Base-by-base conservation (phyloP, 2,329 filamentous ascomycete species). In the Laburnicola sp. region DNA sequence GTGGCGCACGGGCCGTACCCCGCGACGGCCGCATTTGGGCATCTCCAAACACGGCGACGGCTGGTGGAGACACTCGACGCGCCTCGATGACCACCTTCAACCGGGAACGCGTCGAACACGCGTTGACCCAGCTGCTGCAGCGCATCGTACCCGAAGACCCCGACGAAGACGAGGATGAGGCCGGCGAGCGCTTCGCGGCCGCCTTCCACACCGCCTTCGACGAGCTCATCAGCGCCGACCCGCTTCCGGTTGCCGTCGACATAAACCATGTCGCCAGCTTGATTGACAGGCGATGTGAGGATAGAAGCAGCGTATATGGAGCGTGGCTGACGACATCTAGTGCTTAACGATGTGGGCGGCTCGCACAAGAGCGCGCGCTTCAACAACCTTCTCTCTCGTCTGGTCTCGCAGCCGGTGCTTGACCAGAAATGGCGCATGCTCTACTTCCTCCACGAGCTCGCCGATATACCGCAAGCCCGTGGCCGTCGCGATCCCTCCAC, bases 341-440 rank as follows among this genome's bases (percentile, higher is more conserved):
- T 99, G 57, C 84, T 95, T 51, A 85, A 88, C 63, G 87, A 86
- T 60, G 89, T 91, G 66, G 83, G 61, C 83, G 39, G 88, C 82
- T 57, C 88, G 80, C 22, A 85, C 84, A 63, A 83, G 92, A 73
- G 65, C 54, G 91, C 92, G 21, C 84, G 87, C 55, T 96, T 97
- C 74, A 88, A 91, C 23, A 95, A 96, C 67, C 82, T 99, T 26
- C 96, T 97, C 74, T 91, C 90, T 30, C 84, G 91, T 50, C 82
- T 99, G 16, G 80, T 97, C 25, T 89, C 90, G n/a, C 85, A 97
- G 59, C 92, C 92, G 0, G 92, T 97, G 4, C 81, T 99, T 38
- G 88, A 89, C 65, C 89, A 96, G 73, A 99, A 99, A 81, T 97
- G 92, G 91, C 91, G 89, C 2, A 97, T 99, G 59, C 80, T 99